A percentile compares a stretch with the other conserved stretches of the same genome.
These are phyloP conservation scores for Trypanosoma theileri DNA, from an alignment of 208 protist species.

Conservation along the genomic window DNA sequence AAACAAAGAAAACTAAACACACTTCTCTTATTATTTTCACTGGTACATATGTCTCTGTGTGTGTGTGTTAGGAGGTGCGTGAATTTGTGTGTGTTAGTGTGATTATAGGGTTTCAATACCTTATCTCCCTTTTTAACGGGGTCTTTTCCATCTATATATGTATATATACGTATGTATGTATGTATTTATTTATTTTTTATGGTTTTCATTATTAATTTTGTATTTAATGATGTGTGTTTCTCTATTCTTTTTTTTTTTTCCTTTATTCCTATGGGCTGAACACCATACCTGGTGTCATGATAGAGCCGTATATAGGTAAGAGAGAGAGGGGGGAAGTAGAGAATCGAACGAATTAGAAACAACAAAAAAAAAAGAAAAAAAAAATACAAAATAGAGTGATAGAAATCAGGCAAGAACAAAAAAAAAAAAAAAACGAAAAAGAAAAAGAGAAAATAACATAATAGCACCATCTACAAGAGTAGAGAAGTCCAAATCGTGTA, in stretches of 20 bases:
- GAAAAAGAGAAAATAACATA: background rate
- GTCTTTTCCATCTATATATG: too few species aligned
- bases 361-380: too few species aligned
- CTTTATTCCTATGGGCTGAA: slow-evolving; percentile 1
- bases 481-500: too few species aligned
- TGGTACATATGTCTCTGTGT: too few species aligned
- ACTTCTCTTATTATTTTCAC: too few species aligned
- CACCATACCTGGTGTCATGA: background rate
- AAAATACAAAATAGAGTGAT: background rate
- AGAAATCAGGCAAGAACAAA: background rate
- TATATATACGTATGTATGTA: slow-evolving; percentile 6
- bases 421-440: slow-evolving; percentile 5
- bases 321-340: background rate
- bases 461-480: too few species aligned
- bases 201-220: slow-evolving; percentile 5
- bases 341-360: background rate
- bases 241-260: slow-evolving; percentile 13
- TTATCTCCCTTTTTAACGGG: too few species aligned
- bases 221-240: slow-evolving; percentile 4
- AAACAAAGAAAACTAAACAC: too few species aligned
- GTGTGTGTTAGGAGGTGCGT: too few species aligned
- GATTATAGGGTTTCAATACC: too few species aligned
- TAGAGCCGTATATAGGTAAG: background rate
- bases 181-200: slow-evolving; percentile 11
- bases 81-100: too few species aligned